phyloP scores from a whole-genome alignment of 2,329 filamentous ascomycete species.

The Hypoxylon sp. region DNA sequence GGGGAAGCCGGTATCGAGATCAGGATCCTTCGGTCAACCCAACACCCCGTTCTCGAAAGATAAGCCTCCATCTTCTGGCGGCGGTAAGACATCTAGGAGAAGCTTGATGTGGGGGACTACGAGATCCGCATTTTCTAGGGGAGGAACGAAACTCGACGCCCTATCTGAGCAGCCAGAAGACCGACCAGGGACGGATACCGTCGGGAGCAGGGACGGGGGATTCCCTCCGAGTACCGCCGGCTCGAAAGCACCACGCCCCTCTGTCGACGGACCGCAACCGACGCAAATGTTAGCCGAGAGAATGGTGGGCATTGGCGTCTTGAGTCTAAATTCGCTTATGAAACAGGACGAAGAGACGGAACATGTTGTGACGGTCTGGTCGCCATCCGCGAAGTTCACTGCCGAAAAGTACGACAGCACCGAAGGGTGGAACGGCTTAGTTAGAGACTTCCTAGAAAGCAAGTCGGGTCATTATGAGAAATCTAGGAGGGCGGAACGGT shows the following conservation, averaged over 20 bases:
- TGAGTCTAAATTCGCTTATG: slow-evolving; percentile 82
- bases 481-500: slow-evolving; percentile 78
- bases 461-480: slow-evolving; percentile 81
- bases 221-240: slow-evolving; percentile 69
- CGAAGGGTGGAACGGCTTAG: slow-evolving; percentile 80
- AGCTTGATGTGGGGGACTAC: slow-evolving; percentile 78
- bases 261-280: slow-evolving; percentile 54
- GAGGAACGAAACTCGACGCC: slow-evolving; percentile 68
- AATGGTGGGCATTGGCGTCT: slow-evolving; percentile 81
- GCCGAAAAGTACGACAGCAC: slow-evolving; percentile 71
- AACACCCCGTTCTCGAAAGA: slow-evolving; percentile 60
- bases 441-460: slow-evolving; percentile 81
- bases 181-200: slow-evolving; percentile 52
- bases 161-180: slow-evolving; percentile 68
- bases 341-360: slow-evolving; percentile 80
- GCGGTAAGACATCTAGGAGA: slow-evolving; percentile 70
- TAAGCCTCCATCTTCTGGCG: slow-evolving; percentile 65
- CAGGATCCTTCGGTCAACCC: slow-evolving; percentile 62
- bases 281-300: slow-evolving; percentile 71
- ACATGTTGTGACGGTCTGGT: slow-evolving; percentile 83
- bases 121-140: slow-evolving; percentile 69
- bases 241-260: slow-evolving; percentile 61
- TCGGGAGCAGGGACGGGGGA: slow-evolving; percentile 62
- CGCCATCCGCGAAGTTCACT: slow-evolving; percentile 68
- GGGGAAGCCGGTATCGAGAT: slow-evolving; percentile 66